Evolutionary conservation across 2,329 filamentous ascomycete genomes (phyloP), one percentile per base, ranked within the genome.

Genomic region (Fusarium sp.): DNA sequence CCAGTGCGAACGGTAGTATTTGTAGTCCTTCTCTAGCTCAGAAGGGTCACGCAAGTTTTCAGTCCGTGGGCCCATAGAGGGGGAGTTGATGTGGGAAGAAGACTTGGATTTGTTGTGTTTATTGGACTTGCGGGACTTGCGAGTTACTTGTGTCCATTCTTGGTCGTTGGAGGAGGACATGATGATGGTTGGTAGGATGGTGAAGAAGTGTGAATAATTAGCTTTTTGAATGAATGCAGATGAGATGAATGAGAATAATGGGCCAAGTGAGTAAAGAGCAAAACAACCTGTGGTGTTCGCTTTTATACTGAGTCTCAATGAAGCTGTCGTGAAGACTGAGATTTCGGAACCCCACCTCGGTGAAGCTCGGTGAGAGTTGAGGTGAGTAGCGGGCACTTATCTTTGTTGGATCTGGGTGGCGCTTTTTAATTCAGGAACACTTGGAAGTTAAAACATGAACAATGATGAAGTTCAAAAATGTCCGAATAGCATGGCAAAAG

Each of bases 11-110:
- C 72, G 70, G 43, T 76, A 53, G 7, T 50, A 60, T 39, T 53
- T 60, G 60, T 78, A 77, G 40, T 79, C 77, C 45, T 65, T 56
- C 24, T 68, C 62, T 23, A 80, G 73, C 11, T 76, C 76, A 11
- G 65, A 44, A 7, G 71, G 66, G 23, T 73, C 61, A 26, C 68
- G 62, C 26, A 68, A 56, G 46, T 66, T 56, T 3, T 51, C 46
- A 36, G 66, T 67, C 46, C 52, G 64, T 12, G 62, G 59, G 10
- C n/a, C 39, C 30, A 53, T 26, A 34, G 47, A 39, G 40, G 48
- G 55, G 48, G 42, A 65, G 49, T 56, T 58, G 23, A 63, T 40
- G 19, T 56, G 61, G 2, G 55, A 38, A 30, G 39, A 7, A 15
- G 49, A 32, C 7, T 36, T 42, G 38, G 45, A 40, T 43, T 62